These are phyloP conservation scores for Tulasnella sp. DNA, from an alignment of 768 basidiomycete species.

Conservation along the genomic window DNA sequence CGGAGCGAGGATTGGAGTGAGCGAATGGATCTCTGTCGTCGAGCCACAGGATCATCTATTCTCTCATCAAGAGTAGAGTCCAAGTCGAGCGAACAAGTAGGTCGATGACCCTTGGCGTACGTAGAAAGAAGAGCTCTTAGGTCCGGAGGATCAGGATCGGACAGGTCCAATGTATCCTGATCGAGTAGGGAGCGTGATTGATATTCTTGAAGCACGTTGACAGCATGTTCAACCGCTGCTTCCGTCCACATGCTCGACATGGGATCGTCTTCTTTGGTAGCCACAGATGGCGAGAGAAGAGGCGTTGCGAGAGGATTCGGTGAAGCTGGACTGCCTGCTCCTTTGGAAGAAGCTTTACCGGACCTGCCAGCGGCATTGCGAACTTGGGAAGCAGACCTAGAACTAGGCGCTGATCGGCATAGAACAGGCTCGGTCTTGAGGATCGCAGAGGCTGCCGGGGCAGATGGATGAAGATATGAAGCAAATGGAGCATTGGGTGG, in stretches of 20 bases:
- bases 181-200: too few species aligned
- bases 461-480: too few species aligned
- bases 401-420: slow-evolving; percentile 4
- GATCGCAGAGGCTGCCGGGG: too few species aligned
- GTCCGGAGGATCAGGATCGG: slow-evolving; percentile 10
- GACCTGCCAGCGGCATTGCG: neutral
- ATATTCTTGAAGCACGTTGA: neutral
- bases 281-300: slow-evolving; percentile 4
- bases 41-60: neutral
- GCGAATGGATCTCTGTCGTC: slow-evolving; percentile 7
- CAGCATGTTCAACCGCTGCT: slow-evolving; percentile 1
- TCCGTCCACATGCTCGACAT: neutral
- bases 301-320: neutral
- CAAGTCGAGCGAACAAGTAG: too few species aligned
- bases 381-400: neutral
- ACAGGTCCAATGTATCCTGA: neutral
- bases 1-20: too few species aligned
- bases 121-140: slow-evolving; percentile 10
- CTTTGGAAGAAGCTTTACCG: neutral
- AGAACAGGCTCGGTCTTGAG: neutral
- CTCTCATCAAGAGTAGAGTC: neutral
- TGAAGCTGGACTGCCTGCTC: neutral
- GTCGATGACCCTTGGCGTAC: neutral
- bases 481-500: too few species aligned
- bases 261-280: neutral